Conservation (phyloP, 1,284 basidiomycete genomes). For the Marasmius sp. region DNA sequence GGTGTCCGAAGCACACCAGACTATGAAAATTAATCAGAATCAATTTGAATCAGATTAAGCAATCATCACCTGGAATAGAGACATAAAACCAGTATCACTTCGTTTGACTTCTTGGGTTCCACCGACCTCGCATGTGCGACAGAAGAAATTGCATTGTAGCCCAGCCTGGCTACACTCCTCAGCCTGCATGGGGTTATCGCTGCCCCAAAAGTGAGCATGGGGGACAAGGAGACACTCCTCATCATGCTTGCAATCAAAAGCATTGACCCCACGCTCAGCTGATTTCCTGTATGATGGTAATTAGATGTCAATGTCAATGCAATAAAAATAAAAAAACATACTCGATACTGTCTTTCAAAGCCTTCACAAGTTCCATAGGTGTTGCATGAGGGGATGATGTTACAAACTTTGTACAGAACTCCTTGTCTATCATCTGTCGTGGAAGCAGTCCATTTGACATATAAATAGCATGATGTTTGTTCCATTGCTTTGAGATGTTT, state of each 20-base stretch:
- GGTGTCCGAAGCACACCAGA: neutral
- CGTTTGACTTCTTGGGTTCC: conserved; percentile 18
- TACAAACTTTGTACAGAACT: neutral
- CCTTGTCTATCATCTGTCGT: neutral
- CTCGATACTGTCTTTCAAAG: too few species aligned
- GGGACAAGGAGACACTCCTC: conserved; percentile 1
- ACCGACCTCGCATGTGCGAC: conserved; percentile 23
- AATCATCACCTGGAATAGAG: neutral
- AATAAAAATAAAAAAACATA: too few species aligned
- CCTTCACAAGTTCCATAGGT: neutral
- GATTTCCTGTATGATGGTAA: neutral
- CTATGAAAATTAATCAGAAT: neutral
- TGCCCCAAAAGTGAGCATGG: conserved; percentile 18
- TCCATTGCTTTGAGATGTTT: neutral
- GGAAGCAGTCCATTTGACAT: too few species aligned
- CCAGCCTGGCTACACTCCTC: conserved; percentile 25
- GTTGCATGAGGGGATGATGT: neutral
- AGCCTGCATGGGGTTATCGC: conserved; percentile 29
- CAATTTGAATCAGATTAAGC: conserved; percentile 9
- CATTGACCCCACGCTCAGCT: neutral
- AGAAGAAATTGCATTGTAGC: conserved; percentile 18
- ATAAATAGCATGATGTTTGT: neutral
- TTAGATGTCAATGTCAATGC: too few species aligned
- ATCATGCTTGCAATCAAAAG: neutral
- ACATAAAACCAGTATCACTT: conserved; percentile 19